Percentiles rank a stretch among this genome's conserved stretches.
Conservation (phyloP, 805 yeast genomes). For the Phaffomyces opuntiae region DNA sequence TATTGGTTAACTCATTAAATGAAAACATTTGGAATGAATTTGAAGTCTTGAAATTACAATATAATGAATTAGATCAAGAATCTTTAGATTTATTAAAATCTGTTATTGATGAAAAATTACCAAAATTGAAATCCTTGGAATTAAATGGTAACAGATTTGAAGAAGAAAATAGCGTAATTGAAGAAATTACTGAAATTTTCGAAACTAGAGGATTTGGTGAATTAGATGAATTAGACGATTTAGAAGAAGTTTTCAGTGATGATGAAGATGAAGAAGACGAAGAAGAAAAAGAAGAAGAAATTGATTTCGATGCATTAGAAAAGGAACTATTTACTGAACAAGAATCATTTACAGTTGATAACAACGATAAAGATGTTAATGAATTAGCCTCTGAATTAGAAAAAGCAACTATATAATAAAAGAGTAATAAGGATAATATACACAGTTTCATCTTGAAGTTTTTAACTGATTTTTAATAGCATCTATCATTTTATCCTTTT, state of each 20-base stretch:
- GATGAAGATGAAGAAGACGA: conserved; percentile 31
- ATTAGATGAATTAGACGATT: conserved; percentile 88
- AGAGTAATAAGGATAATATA: background rate
- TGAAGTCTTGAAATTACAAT: conserved; percentile 66
- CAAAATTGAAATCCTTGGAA: conserved; percentile 60
- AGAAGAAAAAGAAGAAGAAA: conserved; percentile 36
- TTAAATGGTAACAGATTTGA: conserved; percentile 90
- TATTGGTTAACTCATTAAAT: conserved; percentile 42
- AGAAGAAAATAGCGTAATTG: conserved; percentile 74
- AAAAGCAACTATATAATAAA: conserved; percentile 38
- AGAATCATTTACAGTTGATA: conserved; percentile 35
- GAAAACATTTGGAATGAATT: conserved; percentile 35
- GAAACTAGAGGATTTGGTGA: conserved; percentile 72
- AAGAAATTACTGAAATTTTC: conserved; percentile 52
- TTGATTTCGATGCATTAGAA: conserved; percentile 24
- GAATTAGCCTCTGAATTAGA: conserved; percentile 53
- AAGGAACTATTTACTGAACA: conserved; percentile 34
- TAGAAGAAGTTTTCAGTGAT: conserved; percentile 72
- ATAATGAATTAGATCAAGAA: conserved; percentile 71
- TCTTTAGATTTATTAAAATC: conserved; percentile 54
- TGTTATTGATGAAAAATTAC: conserved; percentile 49
- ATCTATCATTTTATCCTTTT: conserved; percentile 50
- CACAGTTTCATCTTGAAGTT: conserved; percentile 5
- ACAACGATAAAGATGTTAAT: conserved; percentile 41
- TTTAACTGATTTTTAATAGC: conserved; percentile 30